phyloP scores from a whole-genome alignment of 2,329 filamentous ascomycete species.

The Neocatenulostroma microsporum region DNA sequence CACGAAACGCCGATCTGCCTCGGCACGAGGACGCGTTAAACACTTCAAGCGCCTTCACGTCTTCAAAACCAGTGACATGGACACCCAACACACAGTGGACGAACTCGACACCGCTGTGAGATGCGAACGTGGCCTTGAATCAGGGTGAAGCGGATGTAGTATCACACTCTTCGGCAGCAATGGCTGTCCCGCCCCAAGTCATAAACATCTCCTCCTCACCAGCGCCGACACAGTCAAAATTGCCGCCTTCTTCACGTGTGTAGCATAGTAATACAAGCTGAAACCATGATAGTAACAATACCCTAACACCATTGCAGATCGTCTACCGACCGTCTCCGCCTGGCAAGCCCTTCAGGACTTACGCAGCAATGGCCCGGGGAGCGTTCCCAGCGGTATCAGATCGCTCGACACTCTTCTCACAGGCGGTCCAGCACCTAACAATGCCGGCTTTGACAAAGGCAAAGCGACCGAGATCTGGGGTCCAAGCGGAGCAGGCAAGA shows the following conservation, averaged over 20 bases:
- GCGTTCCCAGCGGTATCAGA: constrained; percentile 41
- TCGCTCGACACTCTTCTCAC: constrained; percentile 40
- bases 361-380: constrained; percentile 42
- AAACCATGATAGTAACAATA: too few relatives aligned
- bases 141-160: too few relatives aligned
- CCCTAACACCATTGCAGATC: too few relatives aligned
- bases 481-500: constrained; percentile 79
- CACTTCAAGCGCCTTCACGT: too few relatives aligned
- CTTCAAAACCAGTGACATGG: too few relatives aligned
- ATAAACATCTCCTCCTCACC: constrained; percentile 8
- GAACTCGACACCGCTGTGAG: too few relatives aligned
- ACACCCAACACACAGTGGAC: too few relatives aligned
- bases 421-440: constrained; percentile 13
- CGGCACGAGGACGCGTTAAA: too few relatives aligned
- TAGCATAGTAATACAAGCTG: too few relatives aligned
- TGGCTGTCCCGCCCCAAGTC: constrained; percentile 11
- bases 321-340: constrained; percentile 68
- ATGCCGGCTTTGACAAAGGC: constrained; percentile 61
- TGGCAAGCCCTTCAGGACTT: constrained; percentile 61
- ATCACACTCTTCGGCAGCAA: constrained; percentile 11
- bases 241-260: constrained; percentile 34
- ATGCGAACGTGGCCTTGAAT: too few relatives aligned
- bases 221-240: constrained; percentile 14
- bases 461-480: constrained; percentile 84
- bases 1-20: too few relatives aligned